A percentile compares a stretch with the other conserved stretches of the same genome.
Evolutionary conservation across 331 rosid genomes (phyloP).

Genomic region (Spiraea crenata): DNA sequence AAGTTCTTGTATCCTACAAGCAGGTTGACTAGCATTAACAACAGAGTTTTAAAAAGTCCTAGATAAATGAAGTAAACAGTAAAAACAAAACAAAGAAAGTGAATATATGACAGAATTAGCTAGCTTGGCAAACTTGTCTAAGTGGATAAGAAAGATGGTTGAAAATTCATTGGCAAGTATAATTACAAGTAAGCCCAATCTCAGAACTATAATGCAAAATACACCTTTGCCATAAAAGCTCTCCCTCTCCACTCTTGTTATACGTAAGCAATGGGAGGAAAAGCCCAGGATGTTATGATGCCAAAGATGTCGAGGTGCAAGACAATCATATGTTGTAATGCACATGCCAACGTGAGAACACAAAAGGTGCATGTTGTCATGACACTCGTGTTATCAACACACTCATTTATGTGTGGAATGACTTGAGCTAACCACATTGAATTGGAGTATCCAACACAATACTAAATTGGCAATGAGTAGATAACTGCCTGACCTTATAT

Average conservation of each 20-base stretch:
- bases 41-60: not conserved
- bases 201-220: not conserved
- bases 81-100: not conserved
- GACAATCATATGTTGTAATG: no score
- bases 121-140: not conserved
- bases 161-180: not conserved
- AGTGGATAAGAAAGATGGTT: not conserved
- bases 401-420: no score
- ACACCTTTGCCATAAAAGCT: no score
- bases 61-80: not conserved
- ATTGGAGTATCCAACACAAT: no score
- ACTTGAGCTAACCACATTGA: no score
- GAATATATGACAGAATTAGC: not conserved
- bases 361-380: no score
- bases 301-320: no score
- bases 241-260: no score
- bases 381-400: no score
- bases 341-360: no score
- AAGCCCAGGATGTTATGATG: no score
- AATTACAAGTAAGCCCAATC: not conserved
- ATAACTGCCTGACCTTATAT: not conserved
- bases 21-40: not conserved
- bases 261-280: no score
- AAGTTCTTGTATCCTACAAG: constrained; percentile 41
- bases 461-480: not conserved